These are phyloP conservation scores for Mortierella antarctica DNA, from an alignment of 192 early-diverging fungal species.

Conservation along the genomic window DNA sequence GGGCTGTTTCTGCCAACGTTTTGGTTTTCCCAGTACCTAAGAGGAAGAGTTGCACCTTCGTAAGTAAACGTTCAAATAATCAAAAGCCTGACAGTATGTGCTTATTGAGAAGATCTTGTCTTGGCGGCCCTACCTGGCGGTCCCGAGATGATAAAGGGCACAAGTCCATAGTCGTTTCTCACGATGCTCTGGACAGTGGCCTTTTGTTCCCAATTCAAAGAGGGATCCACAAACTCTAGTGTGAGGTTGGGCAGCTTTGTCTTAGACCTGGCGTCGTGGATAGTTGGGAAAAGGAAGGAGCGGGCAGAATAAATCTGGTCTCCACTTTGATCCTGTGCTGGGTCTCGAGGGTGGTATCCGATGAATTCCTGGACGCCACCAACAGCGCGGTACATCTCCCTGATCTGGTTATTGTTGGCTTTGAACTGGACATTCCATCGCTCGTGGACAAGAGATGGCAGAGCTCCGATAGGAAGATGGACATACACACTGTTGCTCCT, in stretches of 20 bases:
- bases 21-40: constrained; percentile 70
- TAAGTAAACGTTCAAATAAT: neutral
- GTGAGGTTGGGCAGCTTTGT: constrained; percentile 37
- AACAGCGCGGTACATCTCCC: constrained; percentile 49
- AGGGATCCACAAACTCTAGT: constrained; percentile 37
- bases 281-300: constrained; percentile 41
- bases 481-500: constrained; percentile 47
- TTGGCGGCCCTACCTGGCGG: constrained; percentile 33
- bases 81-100: neutral
- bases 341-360: constrained; percentile 48
- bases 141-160: constrained; percentile 49
- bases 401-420: constrained; percentile 35
- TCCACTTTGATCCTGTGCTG: constrained; percentile 17
- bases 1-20: constrained; percentile 60
- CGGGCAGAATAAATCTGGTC: constrained; percentile 37
- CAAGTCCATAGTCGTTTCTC: constrained; percentile 43
- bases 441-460: constrained; percentile 35
- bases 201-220: constrained; percentile 50
- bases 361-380: constrained; percentile 48
- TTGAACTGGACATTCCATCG: constrained; percentile 52
- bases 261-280: constrained; percentile 28
- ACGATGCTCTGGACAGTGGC: constrained; percentile 46
- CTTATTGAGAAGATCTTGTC: neutral
- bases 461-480: constrained; percentile 40
- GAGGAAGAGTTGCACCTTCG: neutral